phyloP scores from a whole-genome alignment of 495 filamentous ascomycete species.

The Tuber calosporum region DNA sequence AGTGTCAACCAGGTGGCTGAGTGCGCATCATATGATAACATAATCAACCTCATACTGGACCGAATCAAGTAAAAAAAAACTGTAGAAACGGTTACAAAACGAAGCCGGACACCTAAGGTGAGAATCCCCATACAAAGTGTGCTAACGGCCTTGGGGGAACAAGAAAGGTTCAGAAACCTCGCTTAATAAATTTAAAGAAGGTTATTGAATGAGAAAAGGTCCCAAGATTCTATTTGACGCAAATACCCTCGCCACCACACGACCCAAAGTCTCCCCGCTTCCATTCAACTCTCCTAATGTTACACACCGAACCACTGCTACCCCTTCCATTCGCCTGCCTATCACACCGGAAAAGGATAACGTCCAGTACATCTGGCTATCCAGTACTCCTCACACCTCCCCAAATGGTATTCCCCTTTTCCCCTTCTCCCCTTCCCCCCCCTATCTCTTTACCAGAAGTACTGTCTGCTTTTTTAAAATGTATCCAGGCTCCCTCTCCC shows the following conservation, averaged over 20 bases:
- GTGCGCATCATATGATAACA: no score
- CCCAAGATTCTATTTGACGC: neutral
- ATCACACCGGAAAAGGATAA: neutral
- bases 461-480: neutral
- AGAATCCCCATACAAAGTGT: no score
- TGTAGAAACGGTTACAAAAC: no score
- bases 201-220: neutral
- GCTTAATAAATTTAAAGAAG: neutral
- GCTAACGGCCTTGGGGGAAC: neutral
- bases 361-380: neutral
- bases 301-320: neutral
- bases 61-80: no score
- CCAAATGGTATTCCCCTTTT: neutral
- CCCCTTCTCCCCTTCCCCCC: no score
- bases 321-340: neutral
- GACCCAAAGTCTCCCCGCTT: neutral
- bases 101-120: neutral
- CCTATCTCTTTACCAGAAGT: neutral
- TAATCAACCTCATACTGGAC: no score
- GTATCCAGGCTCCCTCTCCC: neutral
- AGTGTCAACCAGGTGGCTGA: no score
- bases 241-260: neutral
- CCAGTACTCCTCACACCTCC: neutral
- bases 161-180: neutral
- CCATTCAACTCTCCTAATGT: neutral